These are phyloP conservation scores for Podospora didyma DNA, from an alignment of 495 filamentous ascomycete genomes.

Conservation along the genomic window DNA sequence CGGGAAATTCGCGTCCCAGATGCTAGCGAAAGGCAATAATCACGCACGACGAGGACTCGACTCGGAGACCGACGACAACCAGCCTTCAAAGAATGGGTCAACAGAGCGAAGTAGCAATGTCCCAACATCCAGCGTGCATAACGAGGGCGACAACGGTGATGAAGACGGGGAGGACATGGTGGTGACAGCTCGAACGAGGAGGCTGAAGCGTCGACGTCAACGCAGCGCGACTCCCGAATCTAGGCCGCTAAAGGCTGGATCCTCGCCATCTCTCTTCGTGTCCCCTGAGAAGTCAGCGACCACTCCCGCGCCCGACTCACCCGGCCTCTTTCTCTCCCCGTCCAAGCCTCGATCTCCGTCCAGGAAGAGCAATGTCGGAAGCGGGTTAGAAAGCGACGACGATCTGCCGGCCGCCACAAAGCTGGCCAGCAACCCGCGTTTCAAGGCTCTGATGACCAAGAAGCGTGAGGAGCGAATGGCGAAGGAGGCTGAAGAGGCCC, in stretches of 20 bases:
- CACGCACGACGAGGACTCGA: too few relatives aligned
- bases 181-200: constrained; percentile 26
- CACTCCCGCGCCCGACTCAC: constrained; percentile 16
- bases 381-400: constrained; percentile 41
- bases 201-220: constrained; percentile 27
- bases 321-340: constrained; percentile 42
- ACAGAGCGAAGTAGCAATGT: too few relatives aligned
- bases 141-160: constrained; percentile 13
- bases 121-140: neutral
- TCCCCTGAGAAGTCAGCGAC: constrained; percentile 20
- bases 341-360: constrained; percentile 17
- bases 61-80: neutral
- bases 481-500: constrained; percentile 54
- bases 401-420: constrained; percentile 39
- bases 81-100: neutral
- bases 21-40: constrained; percentile 43
- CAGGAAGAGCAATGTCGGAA: constrained; percentile 6
- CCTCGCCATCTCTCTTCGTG: constrained; percentile 40
- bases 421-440: constrained; percentile 49
- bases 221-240: constrained; percentile 34
- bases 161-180: constrained; percentile 17
- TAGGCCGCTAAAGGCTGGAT: constrained; percentile 5
- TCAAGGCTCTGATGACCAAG: constrained; percentile 63
- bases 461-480: constrained; percentile 68
- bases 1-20: constrained; percentile 66